These are phyloP conservation scores for Candida sphagnicola DNA, from an alignment of 805 yeast genomes.

Conservation along the genomic window DNA sequence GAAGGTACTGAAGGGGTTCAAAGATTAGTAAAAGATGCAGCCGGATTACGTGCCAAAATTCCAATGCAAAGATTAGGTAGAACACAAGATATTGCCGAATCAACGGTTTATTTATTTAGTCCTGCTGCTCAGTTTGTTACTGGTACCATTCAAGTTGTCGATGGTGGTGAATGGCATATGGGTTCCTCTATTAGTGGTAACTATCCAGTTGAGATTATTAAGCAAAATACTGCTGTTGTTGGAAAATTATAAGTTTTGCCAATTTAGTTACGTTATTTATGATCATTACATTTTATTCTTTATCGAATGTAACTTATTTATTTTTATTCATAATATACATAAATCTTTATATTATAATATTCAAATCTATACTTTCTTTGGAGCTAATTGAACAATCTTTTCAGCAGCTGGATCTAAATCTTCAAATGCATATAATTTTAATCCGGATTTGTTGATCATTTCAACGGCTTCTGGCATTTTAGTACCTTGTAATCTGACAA, in stretches of 20 bases:
- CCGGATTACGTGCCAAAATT: slow-evolving; percentile 30
- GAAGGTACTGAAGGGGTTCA: slow-evolving; percentile 80
- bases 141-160: slow-evolving; percentile 81
- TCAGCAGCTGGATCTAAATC: slow-evolving; percentile 97
- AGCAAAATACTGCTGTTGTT: neutral
- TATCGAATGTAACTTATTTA: neutral
- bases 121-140: slow-evolving; percentile 74
- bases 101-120: slow-evolving; percentile 78
- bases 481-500: slow-evolving; percentile 98
- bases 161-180: slow-evolving; percentile 87
- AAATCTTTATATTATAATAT: neutral
- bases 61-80: slow-evolving; percentile 69
- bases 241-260: slow-evolving; percentile 1
- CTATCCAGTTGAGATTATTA: slow-evolving; percentile 28
- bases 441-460: slow-evolving; percentile 81
- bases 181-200: slow-evolving; percentile 30
- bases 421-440: slow-evolving; percentile 85
- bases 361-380: slow-evolving; percentile 7
- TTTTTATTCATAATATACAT: neutral
- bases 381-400: slow-evolving; percentile 77
- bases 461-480: slow-evolving; percentile 86
- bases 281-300: too few species aligned
- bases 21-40: slow-evolving; percentile 41
- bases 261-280: too few species aligned
- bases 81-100: slow-evolving; percentile 77